Evolutionary conservation across 768 basidiomycete genomes (phyloP), one percentile per base, ranked within the genome.

Genomic region (Amanita pallidorosea): DNA sequence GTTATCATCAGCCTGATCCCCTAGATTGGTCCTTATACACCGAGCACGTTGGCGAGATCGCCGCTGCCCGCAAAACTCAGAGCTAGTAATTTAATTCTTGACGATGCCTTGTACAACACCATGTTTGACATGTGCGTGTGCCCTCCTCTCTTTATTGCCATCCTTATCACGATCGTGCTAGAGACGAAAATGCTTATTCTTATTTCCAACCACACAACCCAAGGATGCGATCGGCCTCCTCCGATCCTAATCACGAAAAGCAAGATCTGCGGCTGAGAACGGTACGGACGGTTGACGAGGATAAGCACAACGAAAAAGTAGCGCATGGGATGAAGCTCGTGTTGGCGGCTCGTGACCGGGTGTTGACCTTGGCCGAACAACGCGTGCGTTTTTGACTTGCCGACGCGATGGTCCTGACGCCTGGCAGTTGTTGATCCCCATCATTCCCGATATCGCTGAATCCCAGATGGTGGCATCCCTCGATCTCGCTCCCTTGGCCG

Each of bases 11-110:
- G 23, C 13, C 22, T 50, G 29, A 35, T 51, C 8, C 42, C n/a
- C 37, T 52, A 89, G 87, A 85, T 90, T 65, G 86, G 83, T 55
- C 84, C 86, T 54, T 88, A 85, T 70, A 82, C 86, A 57, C 85
- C 87, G 29, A 80, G 71, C 59, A 81, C 81, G 5, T 69, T 89
- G 56, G 83, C 85, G 25, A 74, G 78, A 59, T 85, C 82, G n/a
- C 80, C 83, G 11, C 70, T 88, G 46, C 85, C 85, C 27, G 77
- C 85, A 54, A 82, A 85, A 66, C 72, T 88, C 59, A 74, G 83
- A 69, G 81, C 85, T 37, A 73, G 74, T 59, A 81, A 88, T 69
- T 68, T 88, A 66, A 69, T 73, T 60, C 69, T 88, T 60, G 81
- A 84, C 55, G 81, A 83, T 55, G 76, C 80, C 60, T 58, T 68